phyloP scores from a whole-genome alignment of 2,329 filamentous ascomycete species.

The Paramyrothecium sp. region DNA sequence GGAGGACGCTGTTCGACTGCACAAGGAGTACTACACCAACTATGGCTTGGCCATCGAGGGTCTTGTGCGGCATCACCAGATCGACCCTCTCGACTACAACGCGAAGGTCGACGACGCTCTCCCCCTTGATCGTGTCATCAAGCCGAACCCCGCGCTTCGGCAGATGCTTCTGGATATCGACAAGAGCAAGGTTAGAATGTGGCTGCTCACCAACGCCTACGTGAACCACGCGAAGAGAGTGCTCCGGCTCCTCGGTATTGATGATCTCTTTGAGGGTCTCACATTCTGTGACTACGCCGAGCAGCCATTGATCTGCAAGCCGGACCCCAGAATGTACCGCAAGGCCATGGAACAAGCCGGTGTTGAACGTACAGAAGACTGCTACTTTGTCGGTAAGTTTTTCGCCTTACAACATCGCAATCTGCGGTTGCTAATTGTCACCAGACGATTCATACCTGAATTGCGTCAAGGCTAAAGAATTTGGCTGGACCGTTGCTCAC shows the following conservation, averaged over 20 bases:
- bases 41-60: slow-evolving; percentile 98
- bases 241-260: slow-evolving; percentile 74
- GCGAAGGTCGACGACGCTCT: slow-evolving; percentile 91
- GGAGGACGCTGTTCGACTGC: slow-evolving; percentile 81
- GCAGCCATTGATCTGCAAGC: slow-evolving; percentile 81
- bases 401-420: neutral
- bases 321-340: slow-evolving; percentile 75
- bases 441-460: slow-evolving; percentile 86
- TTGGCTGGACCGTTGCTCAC: slow-evolving; percentile 86
- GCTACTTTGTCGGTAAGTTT: slow-evolving; percentile 86
- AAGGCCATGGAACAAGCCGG: slow-evolving; percentile 89
- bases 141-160: slow-evolving; percentile 72
- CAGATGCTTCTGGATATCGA: slow-evolving; percentile 81
- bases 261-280: slow-evolving; percentile 89
- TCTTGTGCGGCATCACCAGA: slow-evolving; percentile 88
- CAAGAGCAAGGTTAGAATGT: slow-evolving; percentile 76
- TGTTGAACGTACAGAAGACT: slow-evolving; percentile 64
- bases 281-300: slow-evolving; percentile 89
- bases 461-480: slow-evolving; percentile 69
- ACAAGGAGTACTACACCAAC: slow-evolving; percentile 89
- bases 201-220: slow-evolving; percentile 97
- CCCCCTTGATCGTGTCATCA: slow-evolving; percentile 81
- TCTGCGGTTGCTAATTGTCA: slow-evolving; percentile 1
- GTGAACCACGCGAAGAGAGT: slow-evolving; percentile 83
- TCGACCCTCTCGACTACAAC: slow-evolving; percentile 94